phyloP scores from a whole-genome alignment of 2,329 filamentous ascomycete species.

The Elsinoe batatas region DNA sequence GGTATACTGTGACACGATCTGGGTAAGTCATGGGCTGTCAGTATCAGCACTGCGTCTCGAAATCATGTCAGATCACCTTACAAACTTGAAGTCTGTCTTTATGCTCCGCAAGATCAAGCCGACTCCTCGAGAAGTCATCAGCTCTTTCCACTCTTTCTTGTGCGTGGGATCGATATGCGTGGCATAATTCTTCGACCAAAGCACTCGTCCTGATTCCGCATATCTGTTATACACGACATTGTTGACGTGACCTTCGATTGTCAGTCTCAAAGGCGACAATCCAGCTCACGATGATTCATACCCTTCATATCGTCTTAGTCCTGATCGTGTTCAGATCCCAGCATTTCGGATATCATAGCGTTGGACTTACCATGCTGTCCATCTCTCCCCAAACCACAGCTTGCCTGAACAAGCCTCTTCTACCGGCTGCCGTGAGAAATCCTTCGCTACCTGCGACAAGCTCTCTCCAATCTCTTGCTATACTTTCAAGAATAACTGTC shows the following conservation, averaged over 20 bases:
- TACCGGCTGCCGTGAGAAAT: slow-evolving; percentile 54
- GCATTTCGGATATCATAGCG: neutral
- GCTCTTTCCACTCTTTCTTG: slow-evolving; percentile 53
- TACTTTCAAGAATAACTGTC: slow-evolving; percentile 46
- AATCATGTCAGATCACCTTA: slow-evolving; percentile 35
- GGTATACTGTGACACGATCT: slow-evolving; percentile 72
- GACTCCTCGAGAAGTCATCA: slow-evolving; percentile 55
- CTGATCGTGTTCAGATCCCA: neutral
- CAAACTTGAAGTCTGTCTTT: slow-evolving; percentile 78
- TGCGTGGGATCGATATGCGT: slow-evolving; percentile 52
- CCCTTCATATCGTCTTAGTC: slow-evolving; percentile 10
- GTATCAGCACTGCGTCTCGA: neutral
- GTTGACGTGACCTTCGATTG: slow-evolving; percentile 63
- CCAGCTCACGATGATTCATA: neutral
- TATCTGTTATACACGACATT: slow-evolving; percentile 77
- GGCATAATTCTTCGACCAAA: slow-evolving; percentile 66
- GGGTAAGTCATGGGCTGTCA: slow-evolving; percentile 70
- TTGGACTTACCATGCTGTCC: slow-evolving; percentile 48
- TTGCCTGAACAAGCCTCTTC: slow-evolving; percentile 54
- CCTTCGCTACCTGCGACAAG: slow-evolving; percentile 66
- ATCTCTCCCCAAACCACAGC: slow-evolving; percentile 77
- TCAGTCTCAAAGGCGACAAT: neutral
- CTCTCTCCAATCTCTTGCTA: slow-evolving; percentile 60
- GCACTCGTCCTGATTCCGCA: slow-evolving; percentile 70
- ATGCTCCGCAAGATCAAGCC: slow-evolving; percentile 75